Evolutionary conservation across 192 early-diverging fungal genomes (phyloP), one percentile per base, ranked within the genome.

Genomic region (Thamnidium elegans): DNA sequence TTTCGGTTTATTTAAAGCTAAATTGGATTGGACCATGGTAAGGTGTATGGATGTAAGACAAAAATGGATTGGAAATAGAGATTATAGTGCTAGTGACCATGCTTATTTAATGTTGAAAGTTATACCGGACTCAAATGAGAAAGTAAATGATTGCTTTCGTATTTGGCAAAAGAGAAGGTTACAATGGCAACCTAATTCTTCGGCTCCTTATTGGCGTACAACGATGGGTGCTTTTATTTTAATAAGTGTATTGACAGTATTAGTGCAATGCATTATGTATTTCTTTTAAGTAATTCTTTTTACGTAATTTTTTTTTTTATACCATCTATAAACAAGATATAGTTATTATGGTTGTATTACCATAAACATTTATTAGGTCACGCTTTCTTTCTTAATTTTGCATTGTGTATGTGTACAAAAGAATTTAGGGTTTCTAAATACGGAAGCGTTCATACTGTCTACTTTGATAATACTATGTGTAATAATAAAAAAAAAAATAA

Each of bases 1-100:
- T 55, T 70, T 72, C 26, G 88, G 88, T n/a, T 63, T 83, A 52
- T 86, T 86, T 59, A 75, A 78, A 6, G 90, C 85, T 13, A 92
- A 90, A 54, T 79, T 88, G 8, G 90, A 92, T 68, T 90, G 87
- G 80, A 83, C 88, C 3, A 75, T 92, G 56, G 67, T 87, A 56
- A 76, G 78, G 55, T 77, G 84, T 55, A 61, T 90, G 50, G 61
- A 78, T 2, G 80, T 86, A 8, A 64, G 78, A 10, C 58, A 69
- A 4, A 67, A 80, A 36, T 68, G 70, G 63, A 84, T 85, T 69
- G 87, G 81, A 15, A 92, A 92, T 67, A 62, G 77, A 45, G 79
- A 86, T 62, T 90, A 86, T 68, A 56, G 65, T 1, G 82, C 78
- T 9, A 85, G 86, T 19, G 90, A 92, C 69, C 90, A 92, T 66